phyloP scores from a whole-genome alignment of 2,329 filamentous ascomycete genomes.

The Aspergillus sp. region DNA sequence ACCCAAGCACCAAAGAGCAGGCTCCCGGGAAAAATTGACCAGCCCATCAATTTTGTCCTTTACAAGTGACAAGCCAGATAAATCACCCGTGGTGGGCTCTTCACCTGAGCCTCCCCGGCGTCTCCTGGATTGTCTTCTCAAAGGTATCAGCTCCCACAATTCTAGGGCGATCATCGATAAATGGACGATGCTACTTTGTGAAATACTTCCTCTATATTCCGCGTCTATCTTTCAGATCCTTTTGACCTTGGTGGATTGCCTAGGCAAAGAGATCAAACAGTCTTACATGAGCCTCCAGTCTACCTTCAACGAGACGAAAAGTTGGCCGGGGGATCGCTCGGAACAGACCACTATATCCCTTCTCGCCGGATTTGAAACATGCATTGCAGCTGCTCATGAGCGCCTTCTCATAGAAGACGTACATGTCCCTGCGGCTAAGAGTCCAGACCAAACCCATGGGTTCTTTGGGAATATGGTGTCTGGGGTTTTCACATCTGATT shows the following conservation, averaged over 20 bases:
- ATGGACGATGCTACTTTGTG: slow-evolving; percentile 83
- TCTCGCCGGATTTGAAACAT: slow-evolving; percentile 88
- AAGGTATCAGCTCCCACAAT: slow-evolving; percentile 71
- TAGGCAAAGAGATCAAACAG: slow-evolving; percentile 73
- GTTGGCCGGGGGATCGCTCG: slow-evolving; percentile 50
- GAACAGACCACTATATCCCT: slow-evolving; percentile 69
- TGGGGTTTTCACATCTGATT: slow-evolving; percentile 80
- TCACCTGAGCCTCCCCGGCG: slow-evolving; percentile 59
- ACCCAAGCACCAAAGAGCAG: slow-evolving; percentile 37
- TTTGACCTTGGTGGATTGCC: slow-evolving; percentile 84
- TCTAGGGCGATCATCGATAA: slow-evolving; percentile 81
- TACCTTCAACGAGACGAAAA: slow-evolving; percentile 42
- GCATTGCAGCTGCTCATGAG: slow-evolving; percentile 83
- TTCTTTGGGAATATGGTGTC: slow-evolving; percentile 96
- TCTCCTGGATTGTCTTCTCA: slow-evolving; percentile 75
- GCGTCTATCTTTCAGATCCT: slow-evolving; percentile 86
- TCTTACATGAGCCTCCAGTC: slow-evolving; percentile 70
- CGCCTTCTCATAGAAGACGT: slow-evolving; percentile 75
- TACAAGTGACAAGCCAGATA: slow-evolving; percentile 46
- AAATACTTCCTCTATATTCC: slow-evolving; percentile 80
- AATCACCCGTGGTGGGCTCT: slow-evolving; percentile 29
- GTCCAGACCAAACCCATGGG: slow-evolving; percentile 77
- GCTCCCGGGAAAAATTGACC: slow-evolving; percentile 41
- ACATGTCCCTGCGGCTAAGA: slow-evolving; percentile 67
- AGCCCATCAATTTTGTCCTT: slow-evolving; percentile 47